A percentile compares a stretch with the other conserved stretches of the same genome.
Evolutionary conservation across 2,329 filamentous ascomycete species (phyloP).

Genomic region (Lecanicillium sp.): DNA sequence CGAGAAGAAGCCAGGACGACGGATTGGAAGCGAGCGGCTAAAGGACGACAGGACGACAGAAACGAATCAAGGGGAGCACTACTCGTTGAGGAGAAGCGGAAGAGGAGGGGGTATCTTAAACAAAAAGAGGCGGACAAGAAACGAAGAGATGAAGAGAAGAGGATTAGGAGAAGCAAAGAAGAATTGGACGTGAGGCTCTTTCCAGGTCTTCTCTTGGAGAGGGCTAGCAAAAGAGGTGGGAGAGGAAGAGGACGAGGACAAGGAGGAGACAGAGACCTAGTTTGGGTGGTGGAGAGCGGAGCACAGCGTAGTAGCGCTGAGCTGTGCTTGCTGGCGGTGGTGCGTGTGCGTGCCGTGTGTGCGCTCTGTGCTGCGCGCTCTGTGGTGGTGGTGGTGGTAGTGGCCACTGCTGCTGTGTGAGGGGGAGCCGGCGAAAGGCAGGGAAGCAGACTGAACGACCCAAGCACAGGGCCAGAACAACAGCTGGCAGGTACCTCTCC

Average conservation of each 20-base stretch:
- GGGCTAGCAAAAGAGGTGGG: constrained; percentile 11
- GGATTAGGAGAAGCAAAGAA: constrained; percentile 13
- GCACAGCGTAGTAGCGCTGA: not conserved
- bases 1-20: not conserved
- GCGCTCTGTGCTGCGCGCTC: too few relatives aligned
- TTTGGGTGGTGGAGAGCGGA: constrained; percentile 2
- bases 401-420: too few relatives aligned
- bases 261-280: constrained; percentile 10
- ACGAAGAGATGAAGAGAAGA: constrained; percentile 12
- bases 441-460: too few relatives aligned
- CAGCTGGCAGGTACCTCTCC: too few relatives aligned
- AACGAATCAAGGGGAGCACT: constrained; percentile 25
- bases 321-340: not conserved
- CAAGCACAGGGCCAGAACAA: too few relatives aligned
- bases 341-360: too few relatives aligned
- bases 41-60: constrained; percentile 26
- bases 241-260: constrained; percentile 11
- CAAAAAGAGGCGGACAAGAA: constrained; percentile 13
- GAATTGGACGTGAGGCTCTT: constrained; percentile 19
- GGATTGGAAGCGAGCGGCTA: not conserved
- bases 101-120: constrained; percentile 14
- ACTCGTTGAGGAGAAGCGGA: constrained; percentile 17
- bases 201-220: constrained; percentile 18
- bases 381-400: too few relatives aligned
- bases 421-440: too few relatives aligned